Percentiles rank a stretch among this genome's conserved stretches.
phyloP scores from a whole-genome alignment of 352 stramenopile genomes.

The Pythium grandisporangium region DNA sequence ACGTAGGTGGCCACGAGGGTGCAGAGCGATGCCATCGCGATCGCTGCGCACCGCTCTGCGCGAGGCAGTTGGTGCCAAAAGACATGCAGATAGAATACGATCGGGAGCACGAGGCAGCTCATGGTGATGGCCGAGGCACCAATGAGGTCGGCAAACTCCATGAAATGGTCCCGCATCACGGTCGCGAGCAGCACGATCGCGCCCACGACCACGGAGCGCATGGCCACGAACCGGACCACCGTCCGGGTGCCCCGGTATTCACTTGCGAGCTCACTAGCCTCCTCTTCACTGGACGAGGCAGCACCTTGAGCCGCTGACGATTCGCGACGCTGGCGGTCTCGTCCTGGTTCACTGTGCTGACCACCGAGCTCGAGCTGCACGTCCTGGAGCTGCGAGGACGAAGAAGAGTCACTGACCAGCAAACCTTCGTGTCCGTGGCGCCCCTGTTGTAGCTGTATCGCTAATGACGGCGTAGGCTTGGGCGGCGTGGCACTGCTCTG shows the following conservation, averaged over 20 bases:
- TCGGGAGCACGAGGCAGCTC: slow-evolving; percentile 20
- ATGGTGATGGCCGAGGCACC: slow-evolving; percentile 14
- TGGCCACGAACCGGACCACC: slow-evolving; percentile 4
- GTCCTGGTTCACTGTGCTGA: too few species aligned
- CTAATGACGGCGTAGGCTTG: too few species aligned
- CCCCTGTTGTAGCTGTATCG: too few species aligned
- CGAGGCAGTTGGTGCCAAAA: slow-evolving; percentile 5
- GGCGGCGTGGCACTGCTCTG: background rate
- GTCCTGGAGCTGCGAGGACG: background rate
- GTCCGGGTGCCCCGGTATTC: slow-evolving; percentile 1
- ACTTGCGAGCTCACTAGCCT: background rate
- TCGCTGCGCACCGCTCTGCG: slow-evolving; percentile 7
- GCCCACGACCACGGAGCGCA: slow-evolving; percentile 10
- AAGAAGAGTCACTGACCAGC: background rate
- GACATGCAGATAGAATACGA: slow-evolving; percentile 20
- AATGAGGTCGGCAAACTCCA: slow-evolving; percentile 20
- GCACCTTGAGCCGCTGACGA: too few species aligned
- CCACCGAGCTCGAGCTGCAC: background rate
- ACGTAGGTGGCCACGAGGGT: slow-evolving; percentile 11
- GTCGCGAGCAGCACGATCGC: slow-evolving; percentile 15
- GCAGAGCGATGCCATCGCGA: slow-evolving; percentile 3
- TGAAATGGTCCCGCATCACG: slow-evolving; percentile 13
- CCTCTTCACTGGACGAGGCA: too few species aligned
- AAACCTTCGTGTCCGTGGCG: background rate
- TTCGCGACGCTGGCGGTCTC: too few species aligned